Percentiles rank a stretch among this genome's conserved stretches.
Evolutionary conservation across 352 stramenopile species (phyloP).

Genomic region (Phytophthora nicotianae): DNA sequence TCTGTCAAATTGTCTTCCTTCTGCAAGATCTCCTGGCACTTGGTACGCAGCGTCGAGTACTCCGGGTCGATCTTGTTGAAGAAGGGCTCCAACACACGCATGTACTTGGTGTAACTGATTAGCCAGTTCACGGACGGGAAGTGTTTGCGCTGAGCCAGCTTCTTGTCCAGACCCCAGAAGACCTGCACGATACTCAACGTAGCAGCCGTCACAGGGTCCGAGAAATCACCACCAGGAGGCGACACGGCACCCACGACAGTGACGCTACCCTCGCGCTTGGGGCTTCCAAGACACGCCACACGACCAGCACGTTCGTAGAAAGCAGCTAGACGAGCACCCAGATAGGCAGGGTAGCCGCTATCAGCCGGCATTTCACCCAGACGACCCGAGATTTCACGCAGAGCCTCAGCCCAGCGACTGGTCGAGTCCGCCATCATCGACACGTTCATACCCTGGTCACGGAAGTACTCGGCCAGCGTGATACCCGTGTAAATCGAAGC

Average conservation of each 20-base stretch:
- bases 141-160: conserved; percentile 99
- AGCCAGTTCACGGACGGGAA: conserved; percentile 99
- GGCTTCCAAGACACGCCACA: conserved; percentile 96
- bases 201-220: conserved; percentile 98
- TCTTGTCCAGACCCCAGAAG: conserved; percentile 99
- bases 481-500: conserved; percentile 99
- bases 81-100: conserved; percentile 99
- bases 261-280: conserved; percentile 97
- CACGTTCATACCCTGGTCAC: conserved; percentile 99
- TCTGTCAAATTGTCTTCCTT: conserved; percentile 98
- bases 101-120: conserved; percentile 99
- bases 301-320: conserved; percentile 99
- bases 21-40: conserved; percentile 97
- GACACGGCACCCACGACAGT: conserved; percentile 99
- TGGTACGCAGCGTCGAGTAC: conserved; percentile 97
- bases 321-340: conserved; percentile 98
- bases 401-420: conserved; percentile 98
- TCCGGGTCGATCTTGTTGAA: conserved; percentile 99
- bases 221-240: conserved; percentile 99
- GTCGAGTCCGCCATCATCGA: conserved; percentile 99
- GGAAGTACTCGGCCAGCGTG: conserved; percentile 99
- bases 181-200: conserved; percentile 99
- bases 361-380: conserved; percentile 99
- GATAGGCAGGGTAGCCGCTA: conserved; percentile 96
- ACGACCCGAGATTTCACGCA: conserved; percentile 99